phyloP scores from a whole-genome alignment of 805 yeast genomes.

The Torulaspora quercuum region DNA sequence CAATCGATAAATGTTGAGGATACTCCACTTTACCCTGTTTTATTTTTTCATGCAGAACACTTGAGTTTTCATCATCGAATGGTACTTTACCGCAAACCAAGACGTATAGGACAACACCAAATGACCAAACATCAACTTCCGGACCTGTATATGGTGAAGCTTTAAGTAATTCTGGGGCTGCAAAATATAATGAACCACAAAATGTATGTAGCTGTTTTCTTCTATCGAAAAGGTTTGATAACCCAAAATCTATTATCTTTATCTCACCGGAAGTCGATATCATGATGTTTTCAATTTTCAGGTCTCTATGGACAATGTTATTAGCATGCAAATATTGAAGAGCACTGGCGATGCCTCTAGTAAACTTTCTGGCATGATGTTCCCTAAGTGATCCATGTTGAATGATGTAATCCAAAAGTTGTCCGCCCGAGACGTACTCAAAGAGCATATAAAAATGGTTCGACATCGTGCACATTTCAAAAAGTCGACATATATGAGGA shows the following conservation, averaged over 20 bases:
- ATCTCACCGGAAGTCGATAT: constrained; percentile 91
- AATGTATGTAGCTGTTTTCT: constrained; percentile 77
- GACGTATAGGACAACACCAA: constrained; percentile 93
- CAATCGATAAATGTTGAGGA: constrained; percentile 74
- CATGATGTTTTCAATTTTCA: constrained; percentile 94
- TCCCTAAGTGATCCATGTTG: constrained; percentile 94
- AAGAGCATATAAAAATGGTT: constrained; percentile 95
- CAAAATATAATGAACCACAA: constrained; percentile 96
- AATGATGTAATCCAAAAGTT: constrained; percentile 93
- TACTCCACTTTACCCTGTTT: constrained; percentile 90
- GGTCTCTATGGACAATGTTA: constrained; percentile 93
- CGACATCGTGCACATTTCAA: constrained; percentile 94
- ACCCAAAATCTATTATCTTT: constrained; percentile 93
- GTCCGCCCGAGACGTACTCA: constrained; percentile 96
- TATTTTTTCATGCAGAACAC: constrained; percentile 88
- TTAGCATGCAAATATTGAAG: constrained; percentile 90
- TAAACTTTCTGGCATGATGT: constrained; percentile 89
- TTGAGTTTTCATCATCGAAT: constrained; percentile 91
- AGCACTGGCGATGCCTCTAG: constrained; percentile 91
- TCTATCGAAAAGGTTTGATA: constrained; percentile 79
- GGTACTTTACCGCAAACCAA: constrained; percentile 98
- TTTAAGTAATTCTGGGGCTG: constrained; percentile 92
- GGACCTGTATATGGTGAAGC: constrained; percentile 95
- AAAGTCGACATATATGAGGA: constrained; percentile 85
- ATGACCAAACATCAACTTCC: constrained; percentile 97